These are phyloP conservation scores for Mortierella sp. DNA, from an alignment of 371 early-diverging fungal genomes.

Conservation along the genomic window DNA sequence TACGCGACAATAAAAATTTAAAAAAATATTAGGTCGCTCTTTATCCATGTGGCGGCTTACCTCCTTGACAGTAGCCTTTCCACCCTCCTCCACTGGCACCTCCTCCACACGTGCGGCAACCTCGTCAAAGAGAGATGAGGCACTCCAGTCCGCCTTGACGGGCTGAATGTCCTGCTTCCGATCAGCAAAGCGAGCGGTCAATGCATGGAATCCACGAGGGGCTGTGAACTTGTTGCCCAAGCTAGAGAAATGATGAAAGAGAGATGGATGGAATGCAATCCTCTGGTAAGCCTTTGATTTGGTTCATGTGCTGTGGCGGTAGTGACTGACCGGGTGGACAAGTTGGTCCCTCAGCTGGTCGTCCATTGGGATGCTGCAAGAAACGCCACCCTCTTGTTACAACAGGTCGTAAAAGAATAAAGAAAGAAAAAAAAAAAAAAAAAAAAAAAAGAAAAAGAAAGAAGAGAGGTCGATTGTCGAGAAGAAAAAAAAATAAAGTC, in stretches of 20 bases:
- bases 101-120: slow-evolving; percentile 57
- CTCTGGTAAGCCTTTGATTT: too few species aligned
- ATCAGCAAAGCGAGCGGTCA: slow-evolving; percentile 34
- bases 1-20: background rate
- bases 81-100: slow-evolving; percentile 52
- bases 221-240: slow-evolving; percentile 18
- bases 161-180: slow-evolving; percentile 38
- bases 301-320: too few species aligned
- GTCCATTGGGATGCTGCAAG: too few species aligned
- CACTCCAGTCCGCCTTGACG: slow-evolving; percentile 60
- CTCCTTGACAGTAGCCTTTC: slow-evolving; percentile 57
- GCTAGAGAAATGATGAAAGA: slow-evolving; percentile 7
- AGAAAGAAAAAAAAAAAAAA: too few species aligned
- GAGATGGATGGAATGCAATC: background rate
- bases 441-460: too few species aligned
- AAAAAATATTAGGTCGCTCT: background rate
- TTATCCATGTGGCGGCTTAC: slow-evolving; percentile 35
- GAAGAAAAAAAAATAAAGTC: background rate
- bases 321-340: too few species aligned
- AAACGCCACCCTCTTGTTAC: too few species aligned
- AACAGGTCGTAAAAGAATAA: too few species aligned
- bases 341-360: too few species aligned
- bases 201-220: slow-evolving; percentile 44
- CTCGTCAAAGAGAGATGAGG: slow-evolving; percentile 68
- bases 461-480: background rate